phyloP scores from a whole-genome alignment of 768 basidiomycete species.

The Naganishia vishniacii region DNA sequence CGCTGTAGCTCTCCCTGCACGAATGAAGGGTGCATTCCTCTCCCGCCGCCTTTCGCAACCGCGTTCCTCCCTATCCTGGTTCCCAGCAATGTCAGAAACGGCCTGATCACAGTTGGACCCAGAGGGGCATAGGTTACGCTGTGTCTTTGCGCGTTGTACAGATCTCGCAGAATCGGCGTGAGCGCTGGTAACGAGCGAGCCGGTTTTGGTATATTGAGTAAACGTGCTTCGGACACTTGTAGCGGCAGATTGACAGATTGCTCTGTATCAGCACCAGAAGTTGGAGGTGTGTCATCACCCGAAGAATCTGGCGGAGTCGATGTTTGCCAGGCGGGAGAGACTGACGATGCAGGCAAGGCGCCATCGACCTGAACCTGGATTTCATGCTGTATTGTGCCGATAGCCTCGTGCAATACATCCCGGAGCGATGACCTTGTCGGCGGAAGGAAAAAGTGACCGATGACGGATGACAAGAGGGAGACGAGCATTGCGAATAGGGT shows the following conservation, averaged over 20 bases:
- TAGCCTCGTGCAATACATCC: constrained; percentile 17
- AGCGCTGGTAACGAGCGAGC: constrained; percentile 12
- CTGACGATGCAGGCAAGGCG: neutral
- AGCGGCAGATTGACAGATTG: constrained; percentile 4
- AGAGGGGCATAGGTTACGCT: constrained; percentile 17
- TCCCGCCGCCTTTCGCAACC: constrained; percentile 8
- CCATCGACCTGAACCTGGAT: constrained; percentile 9
- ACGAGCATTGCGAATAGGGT: constrained; percentile 22
- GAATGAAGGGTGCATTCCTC: neutral
- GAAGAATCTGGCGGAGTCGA: neutral
- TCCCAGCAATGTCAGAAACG: constrained; percentile 14
- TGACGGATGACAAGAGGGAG: constrained; percentile 17
- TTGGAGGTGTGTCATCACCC: neutral
- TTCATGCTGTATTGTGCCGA: constrained; percentile 3
- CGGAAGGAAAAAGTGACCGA: constrained; percentile 20
- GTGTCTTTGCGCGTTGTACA: constrained; percentile 13
- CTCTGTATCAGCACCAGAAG: neutral
- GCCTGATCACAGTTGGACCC: constrained; percentile 1
- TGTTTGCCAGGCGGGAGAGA: neutral
- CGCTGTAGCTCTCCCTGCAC: constrained; percentile 10
- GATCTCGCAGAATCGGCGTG: constrained; percentile 14
- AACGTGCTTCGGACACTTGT: neutral
- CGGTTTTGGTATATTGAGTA: neutral
- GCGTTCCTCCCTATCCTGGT: constrained; percentile 22
- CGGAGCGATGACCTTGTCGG: neutral